A percentile compares a stretch with the other conserved stretches of the same genome.
Evolutionary conservation across 345 rosid genomes (phyloP).

Genomic region (Tarenaya hassleriana): DNA sequence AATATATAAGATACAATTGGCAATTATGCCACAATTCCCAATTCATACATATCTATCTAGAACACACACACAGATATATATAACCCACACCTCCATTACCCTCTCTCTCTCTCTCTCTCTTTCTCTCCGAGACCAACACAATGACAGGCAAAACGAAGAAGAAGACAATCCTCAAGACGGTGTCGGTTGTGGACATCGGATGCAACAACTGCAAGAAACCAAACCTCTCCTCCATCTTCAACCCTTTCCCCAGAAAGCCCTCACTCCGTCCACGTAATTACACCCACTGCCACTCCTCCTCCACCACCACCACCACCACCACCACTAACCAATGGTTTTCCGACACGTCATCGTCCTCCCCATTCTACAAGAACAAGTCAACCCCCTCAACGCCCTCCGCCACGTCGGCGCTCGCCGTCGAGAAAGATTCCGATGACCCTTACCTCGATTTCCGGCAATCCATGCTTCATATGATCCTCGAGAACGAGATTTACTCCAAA

Average conservation of each 20-base stretch:
- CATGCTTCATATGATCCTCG: slow-evolving; percentile 93
- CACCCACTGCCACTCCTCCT: slow-evolving; percentile 19
- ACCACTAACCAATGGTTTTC: slow-evolving; percentile 29
- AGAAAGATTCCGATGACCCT: slow-evolving; percentile 92
- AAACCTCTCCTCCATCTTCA: slow-evolving; percentile 43
- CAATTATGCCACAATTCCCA: too few relatives aligned
- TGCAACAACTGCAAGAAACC: slow-evolving; percentile 67
- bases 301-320: slow-evolving; percentile 24
- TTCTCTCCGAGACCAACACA: slow-evolving; percentile 5
- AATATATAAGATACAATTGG: too few relatives aligned
- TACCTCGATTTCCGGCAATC: slow-evolving; percentile 82
- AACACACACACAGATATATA: too few relatives aligned
- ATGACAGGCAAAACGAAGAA: slow-evolving; percentile 29
- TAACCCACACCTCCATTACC: too few relatives aligned
- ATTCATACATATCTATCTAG: too few relatives aligned
- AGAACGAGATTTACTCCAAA: slow-evolving; percentile 74
- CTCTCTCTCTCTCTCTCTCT: slow-evolving; percentile 5
- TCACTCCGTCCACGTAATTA: slow-evolving; percentile 16
- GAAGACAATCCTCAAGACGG: slow-evolving; percentile 45
- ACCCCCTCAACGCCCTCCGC: slow-evolving; percentile 14
- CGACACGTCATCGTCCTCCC: slow-evolving; percentile 28
- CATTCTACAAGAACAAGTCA: neutral
- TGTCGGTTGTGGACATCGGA: slow-evolving; percentile 52
- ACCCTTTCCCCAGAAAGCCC: slow-evolving; percentile 33
- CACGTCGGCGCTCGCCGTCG: slow-evolving; percentile 69